phyloP scores from a whole-genome alignment of 176 grass and related monocot genomes.

The Guadua angustifolia region DNA sequence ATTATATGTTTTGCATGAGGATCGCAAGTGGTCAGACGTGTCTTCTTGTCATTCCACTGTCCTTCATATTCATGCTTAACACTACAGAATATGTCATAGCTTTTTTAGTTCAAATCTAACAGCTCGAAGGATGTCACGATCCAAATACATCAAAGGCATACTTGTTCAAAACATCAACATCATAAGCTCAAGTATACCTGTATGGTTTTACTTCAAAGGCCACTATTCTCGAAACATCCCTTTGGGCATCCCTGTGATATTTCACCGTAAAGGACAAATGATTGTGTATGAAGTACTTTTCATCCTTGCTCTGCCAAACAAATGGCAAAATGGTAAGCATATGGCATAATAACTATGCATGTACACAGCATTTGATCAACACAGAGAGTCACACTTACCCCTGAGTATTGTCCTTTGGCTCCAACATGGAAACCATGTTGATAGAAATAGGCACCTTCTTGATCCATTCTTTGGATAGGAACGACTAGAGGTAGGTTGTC shows the following conservation, averaged over 20 bases:
- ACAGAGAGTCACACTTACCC: slow-evolving; percentile 55
- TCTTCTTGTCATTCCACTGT: slow-evolving; percentile 75
- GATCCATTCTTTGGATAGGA: slow-evolving; percentile 81
- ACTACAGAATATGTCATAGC: slow-evolving; percentile 50
- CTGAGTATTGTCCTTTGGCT: slow-evolving; percentile 80
- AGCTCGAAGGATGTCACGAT: slow-evolving; percentile 6
- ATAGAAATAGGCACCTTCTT: slow-evolving; percentile 71
- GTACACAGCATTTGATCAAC: slow-evolving; percentile 25
- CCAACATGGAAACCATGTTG: slow-evolving; percentile 88
- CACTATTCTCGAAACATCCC: slow-evolving; percentile 76
- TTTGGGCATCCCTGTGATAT: slow-evolving; percentile 80
- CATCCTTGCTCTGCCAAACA: slow-evolving; percentile 77
- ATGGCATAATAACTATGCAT: slow-evolving; percentile 14
- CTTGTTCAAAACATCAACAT: slow-evolving; percentile 9
- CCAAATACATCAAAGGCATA: slow-evolving; percentile 19
- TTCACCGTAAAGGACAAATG: slow-evolving; percentile 84
- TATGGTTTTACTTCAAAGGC: slow-evolving; percentile 86
- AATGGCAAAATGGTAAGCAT: background rate
- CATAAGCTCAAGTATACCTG: slow-evolving; percentile 52
- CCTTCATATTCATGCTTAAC: slow-evolving; percentile 82
- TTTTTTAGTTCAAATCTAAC: slow-evolving; percentile 30
- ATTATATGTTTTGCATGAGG: slow-evolving; percentile 77
- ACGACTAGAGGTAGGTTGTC: slow-evolving; percentile 88
- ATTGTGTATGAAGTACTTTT: slow-evolving; percentile 87
- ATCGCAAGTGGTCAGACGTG: slow-evolving; percentile 76